Evolutionary conservation across 371 early-diverging fungal genomes (phyloP).

Genomic region (Massospora cicadina): DNA sequence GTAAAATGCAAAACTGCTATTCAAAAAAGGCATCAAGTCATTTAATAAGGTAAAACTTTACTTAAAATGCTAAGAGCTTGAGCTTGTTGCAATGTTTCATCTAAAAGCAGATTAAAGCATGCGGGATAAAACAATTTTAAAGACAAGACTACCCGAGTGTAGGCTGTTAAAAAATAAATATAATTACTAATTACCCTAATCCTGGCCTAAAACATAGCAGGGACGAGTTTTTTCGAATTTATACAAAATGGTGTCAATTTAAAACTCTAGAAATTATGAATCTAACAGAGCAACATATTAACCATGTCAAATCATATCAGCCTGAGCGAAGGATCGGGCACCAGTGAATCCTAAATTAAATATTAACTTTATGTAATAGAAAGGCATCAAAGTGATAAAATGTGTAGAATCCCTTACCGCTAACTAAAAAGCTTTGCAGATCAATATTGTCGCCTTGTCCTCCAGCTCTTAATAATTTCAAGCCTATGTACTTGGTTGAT

Average conservation of each 20-base stretch:
- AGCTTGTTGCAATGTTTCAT: no score
- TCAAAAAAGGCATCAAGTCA: no score
- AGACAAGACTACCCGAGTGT: no score
- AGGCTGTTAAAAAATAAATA: no score
- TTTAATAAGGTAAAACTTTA: no score
- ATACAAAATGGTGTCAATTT: background rate
- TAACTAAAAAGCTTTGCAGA: background rate
- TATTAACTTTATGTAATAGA: background rate
- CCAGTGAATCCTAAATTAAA: background rate
- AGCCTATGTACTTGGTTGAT: background rate
- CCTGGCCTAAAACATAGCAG: background rate
- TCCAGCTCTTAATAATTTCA: background rate
- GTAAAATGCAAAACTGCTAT: no score
- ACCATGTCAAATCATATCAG: background rate
- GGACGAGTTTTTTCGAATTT: background rate
- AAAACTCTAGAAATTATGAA: background rate
- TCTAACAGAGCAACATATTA: background rate
- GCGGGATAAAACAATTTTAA: no score
- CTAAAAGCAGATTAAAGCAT: no score
- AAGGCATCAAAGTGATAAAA: background rate
- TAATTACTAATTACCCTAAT: background rate
- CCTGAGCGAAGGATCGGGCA: background rate
- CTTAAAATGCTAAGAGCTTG: no score
- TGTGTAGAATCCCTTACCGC: background rate
- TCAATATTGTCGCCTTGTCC: constrained; percentile 1